Evolutionary conservation across 2,329 filamentous ascomycete genomes (phyloP), one percentile per base, ranked within the genome.

Genomic region (Cercospora beticola): DNA sequence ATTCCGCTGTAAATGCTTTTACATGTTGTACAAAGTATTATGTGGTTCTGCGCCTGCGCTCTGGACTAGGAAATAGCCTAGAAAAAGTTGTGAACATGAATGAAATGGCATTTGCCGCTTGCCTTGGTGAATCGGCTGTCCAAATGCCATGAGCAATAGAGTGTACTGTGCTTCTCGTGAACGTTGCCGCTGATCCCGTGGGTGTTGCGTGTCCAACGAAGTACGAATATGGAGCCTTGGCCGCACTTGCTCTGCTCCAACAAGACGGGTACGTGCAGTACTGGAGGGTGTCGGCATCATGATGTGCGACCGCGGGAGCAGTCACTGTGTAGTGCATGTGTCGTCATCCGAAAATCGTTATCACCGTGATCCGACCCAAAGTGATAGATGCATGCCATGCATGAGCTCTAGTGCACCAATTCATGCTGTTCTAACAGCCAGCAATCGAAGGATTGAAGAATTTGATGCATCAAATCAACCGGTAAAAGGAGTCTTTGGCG

Each of bases 401-500:
- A 28, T n/a, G 9, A 28, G 49, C 23, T 16, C 23, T 6, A 56
- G 23, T 28, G 7, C 21, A 23, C 7, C 49, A n/a, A 3, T 56
- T 5, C 12, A n/a, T 56, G 49, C 49, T 28, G 23, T 30, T 23
- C 23, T 6, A 28, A 14, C 23, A 28, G 49, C 49, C 49, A 26
- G 10, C 5, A 28, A 14, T 54, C 21, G 21, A 14, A 54, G 12
- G 12, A 30, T 6, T n/a, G 6, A 30, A 56, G 14, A 14, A 10
- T 30, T 16, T 4, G 14, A 30, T 9, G 28, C 56, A 14, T 33
- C 28, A 36, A 16, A 8, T 65, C 62, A 65, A 28, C 52, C 62
- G 6, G 31, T 66, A 70, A 33, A 80, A 46, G 62, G 62, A 6
- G 52, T 65, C 62, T 65, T 58, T 31, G 56, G 56, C 23, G 26